Conservation (phyloP, 164 flowering plant species). For the Platanus orientalis region DNA sequence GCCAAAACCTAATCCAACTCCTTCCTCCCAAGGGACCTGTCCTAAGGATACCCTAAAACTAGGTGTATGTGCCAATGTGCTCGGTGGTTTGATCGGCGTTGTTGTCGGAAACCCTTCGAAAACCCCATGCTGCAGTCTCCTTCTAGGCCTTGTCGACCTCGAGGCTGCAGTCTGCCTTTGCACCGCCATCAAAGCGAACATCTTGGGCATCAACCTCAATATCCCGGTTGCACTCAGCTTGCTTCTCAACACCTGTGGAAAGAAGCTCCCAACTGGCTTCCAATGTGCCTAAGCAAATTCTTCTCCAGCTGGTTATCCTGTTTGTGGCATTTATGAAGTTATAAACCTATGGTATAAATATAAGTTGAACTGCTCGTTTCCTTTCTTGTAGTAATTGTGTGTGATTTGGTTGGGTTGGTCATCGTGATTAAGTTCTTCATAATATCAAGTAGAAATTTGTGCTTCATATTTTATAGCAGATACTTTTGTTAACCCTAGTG, state of each 20-base stretch:
- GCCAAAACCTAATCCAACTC: slow-evolving; percentile 6
- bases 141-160: slow-evolving; percentile 54
- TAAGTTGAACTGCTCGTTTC: not conserved
- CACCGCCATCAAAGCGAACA: slow-evolving; percentile 27
- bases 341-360: not conserved
- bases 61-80: slow-evolving; percentile 51
- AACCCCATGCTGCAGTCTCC: slow-evolving; percentile 54
- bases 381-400: too few relatives aligned
- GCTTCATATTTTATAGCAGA: too few relatives aligned
- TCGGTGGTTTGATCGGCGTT: slow-evolving; percentile 28
- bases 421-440: too few relatives aligned
- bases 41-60: slow-evolving; percentile 48
- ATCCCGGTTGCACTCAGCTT: not conserved
- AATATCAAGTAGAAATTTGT: too few relatives aligned
- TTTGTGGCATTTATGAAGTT: not conserved
- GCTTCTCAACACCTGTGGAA: not conserved
- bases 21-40: slow-evolving; percentile 27
- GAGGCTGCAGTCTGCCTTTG: slow-evolving; percentile 76
- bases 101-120: slow-evolving; percentile 41
- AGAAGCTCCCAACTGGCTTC: not conserved
- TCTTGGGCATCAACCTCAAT: not conserved
- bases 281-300: not conserved
- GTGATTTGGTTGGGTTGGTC: too few relatives aligned
- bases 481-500: too few relatives aligned
- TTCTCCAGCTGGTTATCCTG: not conserved